A percentile compares a stretch with the other conserved stretches of the same genome.
Conservation (phyloP, 371 early-diverging fungal species). For the Saksenaea vasiformis region DNA sequence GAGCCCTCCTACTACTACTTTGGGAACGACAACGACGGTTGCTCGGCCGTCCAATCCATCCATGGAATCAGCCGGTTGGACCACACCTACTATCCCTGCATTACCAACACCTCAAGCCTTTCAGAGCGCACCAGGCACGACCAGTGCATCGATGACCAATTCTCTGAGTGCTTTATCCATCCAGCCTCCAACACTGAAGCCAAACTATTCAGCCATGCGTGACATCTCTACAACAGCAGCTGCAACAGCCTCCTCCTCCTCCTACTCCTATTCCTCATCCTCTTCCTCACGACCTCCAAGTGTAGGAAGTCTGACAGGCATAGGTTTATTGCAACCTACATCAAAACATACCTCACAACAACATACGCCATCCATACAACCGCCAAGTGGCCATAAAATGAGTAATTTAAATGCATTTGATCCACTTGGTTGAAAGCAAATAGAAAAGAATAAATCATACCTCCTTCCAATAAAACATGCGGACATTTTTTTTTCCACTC, state of each 20-base stretch:
- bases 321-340: conserved; percentile 31
- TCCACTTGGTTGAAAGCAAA: conserved; percentile 36
- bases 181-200: neutral
- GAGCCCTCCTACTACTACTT: neutral
- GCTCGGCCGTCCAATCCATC: neutral
- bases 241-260: conserved; percentile 6
- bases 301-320: conserved; percentile 17
- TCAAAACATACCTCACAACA: conserved; percentile 8
- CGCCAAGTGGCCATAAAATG: conserved; percentile 15
- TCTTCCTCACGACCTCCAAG: conserved; percentile 12
- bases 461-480: too few species aligned
- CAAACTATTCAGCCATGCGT: conserved; percentile 19
- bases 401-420: conserved; percentile 40
- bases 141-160: neutral
- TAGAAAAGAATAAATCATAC: too few species aligned
- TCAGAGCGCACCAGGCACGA: neutral
- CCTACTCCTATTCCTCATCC: too few species aligned
- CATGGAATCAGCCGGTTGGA: neutral
- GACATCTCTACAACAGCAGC: conserved; percentile 8
- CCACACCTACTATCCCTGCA: conserved; percentile 1
- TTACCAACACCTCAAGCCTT: conserved; percentile 9
- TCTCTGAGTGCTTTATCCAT: conserved; percentile 7
- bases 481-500: too few species aligned
- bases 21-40: neutral
- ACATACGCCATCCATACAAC: conserved; percentile 4